These are phyloP conservation scores for Ogataea trehaloabstinens DNA, from an alignment of 805 yeast genomes.

Conservation along the genomic window DNA sequence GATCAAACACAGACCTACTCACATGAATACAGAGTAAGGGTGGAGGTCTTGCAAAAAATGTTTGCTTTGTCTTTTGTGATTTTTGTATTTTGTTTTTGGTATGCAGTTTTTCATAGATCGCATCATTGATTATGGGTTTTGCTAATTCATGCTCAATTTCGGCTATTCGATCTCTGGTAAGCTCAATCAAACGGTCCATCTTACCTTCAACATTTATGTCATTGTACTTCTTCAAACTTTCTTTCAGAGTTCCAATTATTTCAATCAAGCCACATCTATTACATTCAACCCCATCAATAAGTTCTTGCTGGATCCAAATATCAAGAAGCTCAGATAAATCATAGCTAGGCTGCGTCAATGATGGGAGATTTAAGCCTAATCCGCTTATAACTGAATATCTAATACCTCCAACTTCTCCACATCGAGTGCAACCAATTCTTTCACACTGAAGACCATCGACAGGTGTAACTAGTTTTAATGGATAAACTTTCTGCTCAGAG, in stretches of 20 bases:
- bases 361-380: constrained; percentile 65
- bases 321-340: constrained; percentile 52
- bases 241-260: constrained; percentile 49
- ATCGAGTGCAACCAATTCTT: constrained; percentile 82
- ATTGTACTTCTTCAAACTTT: constrained; percentile 32
- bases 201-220: constrained; percentile 15
- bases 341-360: constrained; percentile 38
- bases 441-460: constrained; percentile 89
- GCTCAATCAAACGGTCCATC: constrained; percentile 25
- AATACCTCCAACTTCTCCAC: constrained; percentile 94
- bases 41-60: constrained; percentile 76
- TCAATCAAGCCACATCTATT: constrained; percentile 81
- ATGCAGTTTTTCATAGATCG: constrained; percentile 68
- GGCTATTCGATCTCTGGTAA: constrained; percentile 44
- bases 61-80: constrained; percentile 81
- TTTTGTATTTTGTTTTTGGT: constrained; percentile 72
- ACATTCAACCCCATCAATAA: constrained; percentile 92
- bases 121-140: constrained; percentile 75
- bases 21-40: constrained; percentile 81
- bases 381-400: constrained; percentile 79
- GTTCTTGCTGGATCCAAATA: constrained; percentile 76
- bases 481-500: constrained; percentile 43
- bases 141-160: constrained; percentile 52
- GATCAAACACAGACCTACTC: constrained; percentile 91
- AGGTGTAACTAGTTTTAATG: constrained; percentile 71